phyloP scores from a whole-genome alignment of 306 rosid genomes.

The Quercus bicolor region DNA sequence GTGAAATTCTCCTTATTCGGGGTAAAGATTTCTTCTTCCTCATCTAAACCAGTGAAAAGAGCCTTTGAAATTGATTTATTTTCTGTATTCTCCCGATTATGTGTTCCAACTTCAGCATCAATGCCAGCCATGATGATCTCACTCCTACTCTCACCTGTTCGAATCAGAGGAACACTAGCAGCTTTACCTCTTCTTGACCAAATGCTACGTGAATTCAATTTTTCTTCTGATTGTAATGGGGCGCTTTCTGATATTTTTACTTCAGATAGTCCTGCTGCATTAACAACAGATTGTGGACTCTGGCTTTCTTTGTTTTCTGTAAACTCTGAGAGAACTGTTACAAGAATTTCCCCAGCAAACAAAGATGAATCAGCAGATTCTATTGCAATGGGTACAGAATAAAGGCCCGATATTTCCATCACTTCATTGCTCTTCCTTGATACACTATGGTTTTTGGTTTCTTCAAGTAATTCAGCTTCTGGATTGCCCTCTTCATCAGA shows the following conservation, averaged over 20 bases:
- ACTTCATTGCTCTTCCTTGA: conserved; percentile 6
- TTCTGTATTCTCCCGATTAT: conserved; percentile 20
- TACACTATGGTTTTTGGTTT: conserved; percentile 19
- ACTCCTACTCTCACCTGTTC: conserved; percentile 36
- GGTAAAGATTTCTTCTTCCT: conserved; percentile 49
- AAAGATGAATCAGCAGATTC: conserved; percentile 33
- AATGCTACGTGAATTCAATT: conserved; percentile 30
- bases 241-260: conserved; percentile 18
- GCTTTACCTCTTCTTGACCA: conserved; percentile 72
- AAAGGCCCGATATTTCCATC: conserved; percentile 13
- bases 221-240: conserved; percentile 24
- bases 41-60: conserved; percentile 23
- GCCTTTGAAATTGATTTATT: conserved; percentile 23
- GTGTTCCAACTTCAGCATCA: conserved; percentile 27
- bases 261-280: conserved; percentile 28
- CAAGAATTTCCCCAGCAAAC: conserved; percentile 7
- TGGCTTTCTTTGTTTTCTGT: conserved; percentile 27
- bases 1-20: conserved; percentile 70
- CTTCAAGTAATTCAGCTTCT: conserved; percentile 11
- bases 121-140: conserved; percentile 8
- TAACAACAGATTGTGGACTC: conserved; percentile 28
- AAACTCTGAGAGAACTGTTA: conserved; percentile 13
- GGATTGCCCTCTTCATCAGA: conserved; percentile 2
- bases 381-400: conserved; percentile 11
- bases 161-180: conserved; percentile 49